These are phyloP conservation scores for Cucurbitaria berberidis DNA, from an alignment of 2,329 filamentous ascomycete species.

Conservation along the genomic window DNA sequence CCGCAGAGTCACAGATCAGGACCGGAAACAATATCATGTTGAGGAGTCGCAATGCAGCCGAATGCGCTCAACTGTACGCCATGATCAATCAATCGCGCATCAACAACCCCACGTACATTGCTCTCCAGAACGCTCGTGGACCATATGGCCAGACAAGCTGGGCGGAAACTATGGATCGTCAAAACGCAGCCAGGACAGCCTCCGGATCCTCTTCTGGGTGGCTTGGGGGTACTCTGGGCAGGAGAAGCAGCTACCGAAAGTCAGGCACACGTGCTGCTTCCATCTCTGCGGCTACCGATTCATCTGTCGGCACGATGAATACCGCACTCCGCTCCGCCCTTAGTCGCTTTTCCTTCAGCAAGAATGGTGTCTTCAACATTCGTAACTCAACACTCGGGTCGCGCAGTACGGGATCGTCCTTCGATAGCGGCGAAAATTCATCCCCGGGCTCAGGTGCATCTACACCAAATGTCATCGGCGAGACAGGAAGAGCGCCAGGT, in stretches of 20 bases:
- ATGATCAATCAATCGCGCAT: slow-evolving; percentile 88
- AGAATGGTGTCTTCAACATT: slow-evolving; percentile 80
- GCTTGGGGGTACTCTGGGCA: slow-evolving; percentile 53
- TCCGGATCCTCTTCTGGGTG: slow-evolving; percentile 55
- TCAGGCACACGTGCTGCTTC: slow-evolving; percentile 60
- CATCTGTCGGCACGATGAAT: slow-evolving; percentile 76
- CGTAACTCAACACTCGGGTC: slow-evolving; percentile 75
- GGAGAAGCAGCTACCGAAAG: slow-evolving; percentile 63
- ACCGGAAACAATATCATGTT: slow-evolving; percentile 85
- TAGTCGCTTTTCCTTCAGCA: slow-evolving; percentile 71
- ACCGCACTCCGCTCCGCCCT: slow-evolving; percentile 76
- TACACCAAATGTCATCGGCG: slow-evolving; percentile 41
- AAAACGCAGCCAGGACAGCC: slow-evolving; percentile 53
- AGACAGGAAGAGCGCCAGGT: slow-evolving; percentile 30
- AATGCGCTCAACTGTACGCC: slow-evolving; percentile 82
- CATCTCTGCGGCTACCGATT: slow-evolving; percentile 70
- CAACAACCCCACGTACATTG: slow-evolving; percentile 89
- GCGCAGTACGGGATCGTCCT: slow-evolving; percentile 60
- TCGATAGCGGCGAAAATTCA: slow-evolving; percentile 51
- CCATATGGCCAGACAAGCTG: slow-evolving; percentile 54
- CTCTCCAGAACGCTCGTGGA: slow-evolving; percentile 75
- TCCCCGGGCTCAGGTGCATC: slow-evolving; percentile 39
- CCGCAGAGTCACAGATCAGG: slow-evolving; percentile 71
- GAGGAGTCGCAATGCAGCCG: slow-evolving; percentile 75
- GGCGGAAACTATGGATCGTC: slow-evolving; percentile 60